Base-by-base conservation (phyloP, 1,284 basidiomycete genomes). In the Ceratobasidium theobromae region DNA sequence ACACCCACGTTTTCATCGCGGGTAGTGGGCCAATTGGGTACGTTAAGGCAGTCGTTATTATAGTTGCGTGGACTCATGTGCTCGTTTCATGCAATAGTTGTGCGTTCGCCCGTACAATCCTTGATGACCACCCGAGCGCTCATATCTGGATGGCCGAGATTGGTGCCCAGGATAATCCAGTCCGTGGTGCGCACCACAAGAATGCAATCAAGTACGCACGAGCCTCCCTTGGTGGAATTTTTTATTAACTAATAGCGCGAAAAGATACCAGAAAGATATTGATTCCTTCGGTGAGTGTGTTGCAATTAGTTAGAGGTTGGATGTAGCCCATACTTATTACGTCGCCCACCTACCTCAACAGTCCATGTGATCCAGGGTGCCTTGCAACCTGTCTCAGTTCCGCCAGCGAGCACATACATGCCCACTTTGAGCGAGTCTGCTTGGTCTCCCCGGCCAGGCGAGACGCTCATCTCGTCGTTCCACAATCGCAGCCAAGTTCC, bases 191-290 rank as follows among this genome's bases (percentile, higher is more conserved):
- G 16, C 54, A 67, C 46, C 55, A 60, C 45, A 67, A 60, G 28
- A 62, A 62, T 23, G 28, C 46, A 9, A 27, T 51, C 4, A 62
- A 62, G 58, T 62, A 21, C 21, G 21, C 40, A 32, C n/a, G 2
- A 41, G 16, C 23, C 12, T 27, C 0, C 25, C 28, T n/a, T 27
- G 4, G 5, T 51, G 3, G 9, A 30, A 14, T 21, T 38, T 14
- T 4, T 5, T 25, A 9, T 4, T 25, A n/a, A 27, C 12, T 48
- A 52, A 52, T 41, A 4, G 4, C n/a, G 16, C 28, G 11, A 51
- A 40, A 5, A 54, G 66, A 30, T 67, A 58, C 40, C 57, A 58
- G 53, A 58, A 58, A 45, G 66, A 62, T 30, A 67, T 67, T 49
- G 65, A 67, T 23, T 21, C 55, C 16, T 67, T 67, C 23, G 57